Conservation (phyloP, 192 early-diverging fungal genomes). For the Spinellus fusiger region DNA sequence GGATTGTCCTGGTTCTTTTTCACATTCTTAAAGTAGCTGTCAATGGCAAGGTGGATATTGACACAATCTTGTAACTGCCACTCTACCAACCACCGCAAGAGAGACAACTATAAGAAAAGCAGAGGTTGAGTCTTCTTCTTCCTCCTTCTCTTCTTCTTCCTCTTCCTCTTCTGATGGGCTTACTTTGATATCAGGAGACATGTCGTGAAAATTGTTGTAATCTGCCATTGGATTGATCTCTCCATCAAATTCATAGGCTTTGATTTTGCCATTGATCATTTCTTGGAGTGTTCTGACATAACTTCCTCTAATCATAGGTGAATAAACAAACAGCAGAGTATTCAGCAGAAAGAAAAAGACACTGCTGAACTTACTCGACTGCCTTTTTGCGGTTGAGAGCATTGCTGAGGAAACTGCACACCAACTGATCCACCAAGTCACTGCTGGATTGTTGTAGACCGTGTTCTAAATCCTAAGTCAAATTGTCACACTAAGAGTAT, state of each 20-base stretch:
- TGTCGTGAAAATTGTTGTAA: conserved; percentile 2
- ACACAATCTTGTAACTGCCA: conserved; percentile 28
- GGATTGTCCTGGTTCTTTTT: conserved; percentile 14
- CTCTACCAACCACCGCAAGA: conserved; percentile 21
- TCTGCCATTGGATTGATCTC: conserved; percentile 18
- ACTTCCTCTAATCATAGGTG: background rate
- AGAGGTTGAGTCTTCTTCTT: no score
- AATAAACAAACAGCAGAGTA: background rate
- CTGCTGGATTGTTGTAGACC: conserved; percentile 8
- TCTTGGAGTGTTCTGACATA: conserved; percentile 9
- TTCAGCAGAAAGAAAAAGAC: no score
- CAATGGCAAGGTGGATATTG: conserved; percentile 11
- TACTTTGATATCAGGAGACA: conserved; percentile 25
- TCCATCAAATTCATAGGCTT: conserved; percentile 14
- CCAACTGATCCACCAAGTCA: conserved; percentile 7
- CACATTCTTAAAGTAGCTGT: background rate
- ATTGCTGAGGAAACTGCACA: conserved; percentile 15
- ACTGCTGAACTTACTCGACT: conserved; percentile 26
- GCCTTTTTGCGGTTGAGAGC: conserved; percentile 20
- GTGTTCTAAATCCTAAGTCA: conserved; percentile 13
- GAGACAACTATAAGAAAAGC: conserved; percentile 12
- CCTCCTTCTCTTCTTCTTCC: no score
- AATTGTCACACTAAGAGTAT: background rate
- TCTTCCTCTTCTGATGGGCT: no score
- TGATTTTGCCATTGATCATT: conserved; percentile 10